Base-by-base conservation (phyloP, 1,284 basidiomycete species). In the Ceratobasidium papillatum region DNA sequence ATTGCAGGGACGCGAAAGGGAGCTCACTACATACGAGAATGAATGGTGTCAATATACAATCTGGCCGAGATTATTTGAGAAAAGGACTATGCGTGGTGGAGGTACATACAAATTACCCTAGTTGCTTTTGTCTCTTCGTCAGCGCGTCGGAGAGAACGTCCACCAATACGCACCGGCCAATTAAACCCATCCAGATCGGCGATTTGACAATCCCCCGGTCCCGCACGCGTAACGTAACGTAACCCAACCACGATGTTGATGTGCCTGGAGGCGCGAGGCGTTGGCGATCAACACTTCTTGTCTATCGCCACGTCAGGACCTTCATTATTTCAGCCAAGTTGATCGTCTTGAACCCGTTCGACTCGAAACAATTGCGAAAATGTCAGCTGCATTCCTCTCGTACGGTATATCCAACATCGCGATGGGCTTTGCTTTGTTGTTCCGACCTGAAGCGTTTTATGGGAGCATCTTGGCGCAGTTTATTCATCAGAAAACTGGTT, bases 361-460 rank as follows among this genome's bases (percentile, higher is more conserved):
- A 22, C 3, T 19, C 8, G 22, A 22, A 52, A 25, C 49, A 32
- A 22, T 4, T 12, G n/a, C 14, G 41, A 25, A 34, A 58, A 47
- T 47, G 45, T 9, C 52, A 38, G 22, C 65, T 19, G 51, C 52
- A 7, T 69, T 69, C 36, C 36, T 69, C 9, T 41, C 51, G 19
- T 69, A 69, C 25, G 65, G 65, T 1, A 43, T 69, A 7, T 51
- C 65, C 4, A 69, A 69, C 32, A 38, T 69, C 52, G 65, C 30
- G 1, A 58, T 45, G 34, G 65, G 65, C 4, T 45, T 69, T 36
- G 51, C 47, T 1, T 25, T 69, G 8, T 11, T 69, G 32, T 25
- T 69, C 36, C 51, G 36, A 17, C 65, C 65, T 2, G 51, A 54
- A 7, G 65, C 36, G 7, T 30, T 69, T 25, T 69, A 69, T 22